Evolutionary conservation across 2,329 filamentous ascomycete species (phyloP), one percentile per base, ranked within the genome.

Genomic region (Trichoderma afroharzianum): DNA sequence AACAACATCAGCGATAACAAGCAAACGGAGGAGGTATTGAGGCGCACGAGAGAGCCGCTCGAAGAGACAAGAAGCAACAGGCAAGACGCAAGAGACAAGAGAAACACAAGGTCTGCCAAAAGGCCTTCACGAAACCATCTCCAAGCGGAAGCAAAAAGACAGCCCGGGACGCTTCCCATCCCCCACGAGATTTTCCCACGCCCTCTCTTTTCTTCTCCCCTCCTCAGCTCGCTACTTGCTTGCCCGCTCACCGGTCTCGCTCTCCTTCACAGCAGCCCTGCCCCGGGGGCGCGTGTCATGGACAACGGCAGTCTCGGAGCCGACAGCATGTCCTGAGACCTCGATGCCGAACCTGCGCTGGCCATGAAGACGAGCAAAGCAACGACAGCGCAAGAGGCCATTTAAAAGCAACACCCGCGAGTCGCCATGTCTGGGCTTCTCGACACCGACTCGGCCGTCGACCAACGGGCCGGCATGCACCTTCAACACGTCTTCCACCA

Each of bases 401-500:
- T 39, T 9, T 15, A 8, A 21, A 33, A 55, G 5, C 21, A 67
- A 57, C 8, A 24, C 32, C 55, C 30, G 30, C n/a, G 28, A 50
- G 28, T 15, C 63, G 55, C 32, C 30, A 39, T 39, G 32, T 14
- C 21, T 24, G 15, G 21, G 30, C 57, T 64, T 64, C 53, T 69
- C 59, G 71, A 72, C 53, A n/a, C 59, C 66, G 59, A 72, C 64
- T 32, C 50, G 30, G 53, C 59, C 64, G 77, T 80, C 72, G 76
- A 77, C 75, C 78, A 78, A 69, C 80, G 87, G 73, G 83, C 86
- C 72, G 83, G 85, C 73, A 81, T 87, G 18, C 83, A 84, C 69
- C 80, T 81, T 74, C 85, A 83, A 74, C 83, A 63, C 47, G 81
- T 81, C 74, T 85, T 83, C 74, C 83, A 71, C 1, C 62, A 57